A percentile compares a stretch with the other conserved stretches of the same genome.
Conservation (phyloP, 2,329 filamentous ascomycete genomes). For the Fusarium torulosum region DNA sequence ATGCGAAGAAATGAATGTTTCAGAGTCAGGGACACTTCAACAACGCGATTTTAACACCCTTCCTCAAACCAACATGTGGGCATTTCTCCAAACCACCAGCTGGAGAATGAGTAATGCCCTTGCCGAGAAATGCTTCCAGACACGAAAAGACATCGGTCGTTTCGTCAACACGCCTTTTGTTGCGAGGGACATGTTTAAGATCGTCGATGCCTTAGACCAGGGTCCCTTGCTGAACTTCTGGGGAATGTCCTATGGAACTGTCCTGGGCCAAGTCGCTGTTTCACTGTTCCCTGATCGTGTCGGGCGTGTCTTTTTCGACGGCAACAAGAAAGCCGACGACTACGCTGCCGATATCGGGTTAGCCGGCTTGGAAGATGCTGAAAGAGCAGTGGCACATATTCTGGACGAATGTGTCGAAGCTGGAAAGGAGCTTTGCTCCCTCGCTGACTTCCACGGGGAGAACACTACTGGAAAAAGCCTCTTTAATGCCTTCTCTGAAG, state of each 20-base stretch:
- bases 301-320: constrained; percentile 36
- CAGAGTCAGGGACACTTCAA: not conserved
- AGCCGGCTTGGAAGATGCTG: rapidly evolving
- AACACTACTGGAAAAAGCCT: not conserved
- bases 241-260: constrained; percentile 47
- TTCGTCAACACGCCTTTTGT: constrained; percentile 49
- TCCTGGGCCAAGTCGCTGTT: constrained; percentile 37
- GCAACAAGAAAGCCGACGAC: constrained; percentile 25
- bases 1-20: not conserved
- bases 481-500: not conserved
- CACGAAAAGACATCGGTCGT: constrained; percentile 40
- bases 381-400: not conserved
- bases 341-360: not conserved
- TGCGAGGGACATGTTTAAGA: constrained; percentile 55
- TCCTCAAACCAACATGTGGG: not conserved
- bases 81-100: rapidly evolving
- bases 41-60: constrained; percentile 11
- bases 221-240: constrained; percentile 53
- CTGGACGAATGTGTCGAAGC: constrained; percentile 9
- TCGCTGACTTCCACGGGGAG: not conserved
- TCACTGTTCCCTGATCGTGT: constrained; percentile 43
- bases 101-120: not conserved
- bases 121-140: constrained; percentile 39
- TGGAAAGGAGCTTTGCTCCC: not conserved
- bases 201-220: constrained; percentile 50